Percentiles rank a stretch among this genome's conserved stretches.
Conservation (phyloP, 306 rosid species). For the Hippophae gyantsensis region DNA sequence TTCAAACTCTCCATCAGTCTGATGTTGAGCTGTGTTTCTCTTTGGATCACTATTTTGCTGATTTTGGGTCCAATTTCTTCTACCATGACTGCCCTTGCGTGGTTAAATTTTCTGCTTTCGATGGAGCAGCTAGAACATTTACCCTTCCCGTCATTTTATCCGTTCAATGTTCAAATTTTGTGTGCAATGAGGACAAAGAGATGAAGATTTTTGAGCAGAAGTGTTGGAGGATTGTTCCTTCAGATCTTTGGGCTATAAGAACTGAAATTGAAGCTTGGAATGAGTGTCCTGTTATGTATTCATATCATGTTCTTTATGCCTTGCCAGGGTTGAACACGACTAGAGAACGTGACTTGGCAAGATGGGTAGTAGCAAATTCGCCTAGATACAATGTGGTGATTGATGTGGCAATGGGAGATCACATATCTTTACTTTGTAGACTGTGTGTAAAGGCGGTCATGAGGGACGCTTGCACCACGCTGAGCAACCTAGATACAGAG, state of each 20-base stretch:
- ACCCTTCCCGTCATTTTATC: slow-evolving; percentile 54
- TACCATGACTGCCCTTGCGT: slow-evolving; percentile 60
- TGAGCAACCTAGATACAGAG: slow-evolving; percentile 8
- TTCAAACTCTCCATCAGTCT: slow-evolving; percentile 14
- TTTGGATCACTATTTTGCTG: slow-evolving; percentile 22
- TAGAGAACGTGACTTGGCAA: slow-evolving; percentile 21
- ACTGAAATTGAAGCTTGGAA: slow-evolving; percentile 55
- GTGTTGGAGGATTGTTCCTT: slow-evolving; percentile 39
- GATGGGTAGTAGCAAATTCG: slow-evolving; percentile 59
- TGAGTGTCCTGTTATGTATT: slow-evolving; percentile 36
- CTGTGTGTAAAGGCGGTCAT: slow-evolving; percentile 50
- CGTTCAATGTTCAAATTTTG: slow-evolving; percentile 28
- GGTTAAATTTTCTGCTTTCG: slow-evolving; percentile 28
- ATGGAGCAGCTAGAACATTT: slow-evolving; percentile 27
- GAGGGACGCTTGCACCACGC: slow-evolving; percentile 38
- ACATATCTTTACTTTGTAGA: slow-evolving; percentile 39
- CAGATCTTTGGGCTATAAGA: slow-evolving; percentile 37
- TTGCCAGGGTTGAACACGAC: slow-evolving; percentile 22
- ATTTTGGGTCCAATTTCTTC: slow-evolving; percentile 39
- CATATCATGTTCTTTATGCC: slow-evolving; percentile 30
- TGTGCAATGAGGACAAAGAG: not conserved
- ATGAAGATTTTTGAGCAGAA: not conserved
- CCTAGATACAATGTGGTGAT: slow-evolving; percentile 56
- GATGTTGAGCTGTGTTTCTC: slow-evolving; percentile 46
- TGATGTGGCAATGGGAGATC: slow-evolving; percentile 50